Percentiles rank a stretch among this genome's conserved stretches.
These are phyloP conservation scores for Petunia axillaris DNA, from an alignment of 257 asterid species.

Conservation along the genomic window DNA sequence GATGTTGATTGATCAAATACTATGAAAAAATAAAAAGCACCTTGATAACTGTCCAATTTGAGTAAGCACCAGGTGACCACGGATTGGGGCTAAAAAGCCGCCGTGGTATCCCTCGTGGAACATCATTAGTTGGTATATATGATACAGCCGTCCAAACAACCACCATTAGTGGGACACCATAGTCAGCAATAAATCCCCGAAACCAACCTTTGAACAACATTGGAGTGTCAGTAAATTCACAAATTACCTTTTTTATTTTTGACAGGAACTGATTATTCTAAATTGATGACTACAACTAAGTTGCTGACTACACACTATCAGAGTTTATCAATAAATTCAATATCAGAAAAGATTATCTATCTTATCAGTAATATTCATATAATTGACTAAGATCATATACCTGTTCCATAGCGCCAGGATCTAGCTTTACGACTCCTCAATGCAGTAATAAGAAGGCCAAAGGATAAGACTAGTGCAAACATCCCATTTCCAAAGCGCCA, in stretches of 20 bases:
- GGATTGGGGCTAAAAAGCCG: conserved; percentile 98
- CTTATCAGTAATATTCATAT: neutral
- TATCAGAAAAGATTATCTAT: neutral
- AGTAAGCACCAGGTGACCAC: conserved; percentile 96
- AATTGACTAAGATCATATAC: conserved; percentile 37
- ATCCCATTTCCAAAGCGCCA: conserved; percentile 98
- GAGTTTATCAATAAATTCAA: neutral
- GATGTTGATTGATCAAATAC: neutral
- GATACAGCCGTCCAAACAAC: conserved; percentile 90
- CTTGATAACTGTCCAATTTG: conserved; percentile 96
- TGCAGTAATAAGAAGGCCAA: conserved; percentile 90
- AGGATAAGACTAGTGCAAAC: conserved; percentile 90
- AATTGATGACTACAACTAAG: neutral
- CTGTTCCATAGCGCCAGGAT: conserved; percentile 97
- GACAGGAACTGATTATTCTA: conserved; percentile 1
- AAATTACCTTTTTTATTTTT: neutral
- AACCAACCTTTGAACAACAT: conserved; percentile 64
- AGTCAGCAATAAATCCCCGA: conserved; percentile 90
- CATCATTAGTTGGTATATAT: conserved; percentile 69
- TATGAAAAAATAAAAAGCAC: conserved; percentile 39
- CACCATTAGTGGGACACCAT: conserved; percentile 97
- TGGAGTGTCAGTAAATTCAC: conserved; percentile 30
- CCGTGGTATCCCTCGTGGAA: conserved; percentile 86
- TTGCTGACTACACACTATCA: neutral
- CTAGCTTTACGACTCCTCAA: conserved; percentile 88